These are phyloP conservation scores for Puccinia triticina DNA, from an alignment of 1,284 basidiomycete genomes.

Conservation along the genomic window DNA sequence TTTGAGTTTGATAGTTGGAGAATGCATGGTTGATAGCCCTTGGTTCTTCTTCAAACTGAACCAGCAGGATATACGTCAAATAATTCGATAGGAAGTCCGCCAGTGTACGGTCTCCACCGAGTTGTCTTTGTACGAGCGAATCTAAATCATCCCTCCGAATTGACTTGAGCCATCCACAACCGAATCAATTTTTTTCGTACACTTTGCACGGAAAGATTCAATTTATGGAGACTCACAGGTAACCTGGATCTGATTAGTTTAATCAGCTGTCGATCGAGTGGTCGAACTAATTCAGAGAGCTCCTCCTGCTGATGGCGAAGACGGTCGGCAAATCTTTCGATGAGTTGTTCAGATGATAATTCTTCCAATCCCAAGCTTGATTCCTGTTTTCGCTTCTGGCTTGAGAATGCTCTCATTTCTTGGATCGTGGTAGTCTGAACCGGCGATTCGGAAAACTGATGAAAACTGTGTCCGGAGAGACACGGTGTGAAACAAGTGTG, in stretches of 20 bases:
- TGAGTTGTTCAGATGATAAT: constrained; percentile 29
- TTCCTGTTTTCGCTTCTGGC: constrained; percentile 6
- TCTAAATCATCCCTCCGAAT: constrained; percentile 27
- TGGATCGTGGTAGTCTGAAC: not conserved
- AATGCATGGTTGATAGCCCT: not conserved
- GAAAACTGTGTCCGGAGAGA: too few relatives aligned
- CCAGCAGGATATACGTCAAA: constrained; percentile 18
- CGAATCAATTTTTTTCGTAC: not conserved
- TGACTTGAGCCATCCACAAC: not conserved
- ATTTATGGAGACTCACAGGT: not conserved
- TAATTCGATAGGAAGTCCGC: constrained; percentile 45
- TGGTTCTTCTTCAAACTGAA: constrained; percentile 19
- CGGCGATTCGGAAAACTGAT: too few relatives aligned
- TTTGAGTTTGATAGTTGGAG: not conserved
- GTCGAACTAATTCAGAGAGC: constrained; percentile 35
- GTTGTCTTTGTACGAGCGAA: constrained; percentile 28
- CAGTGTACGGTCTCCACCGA: constrained; percentile 30
- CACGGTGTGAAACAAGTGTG: too few relatives aligned
- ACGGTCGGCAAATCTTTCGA: constrained; percentile 29
- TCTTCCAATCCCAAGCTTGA: not conserved
- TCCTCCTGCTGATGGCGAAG: constrained; percentile 29
- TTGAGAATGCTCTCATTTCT: constrained; percentile 30
- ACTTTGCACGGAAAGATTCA: not conserved
- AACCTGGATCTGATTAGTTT: constrained; percentile 21
- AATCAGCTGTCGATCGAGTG: constrained; percentile 32